Evolutionary conservation across 2,329 filamentous ascomycete genomes (phyloP), one percentile per base, ranked within the genome.

Genomic region (Dothidotthia symphoricarpi): DNA sequence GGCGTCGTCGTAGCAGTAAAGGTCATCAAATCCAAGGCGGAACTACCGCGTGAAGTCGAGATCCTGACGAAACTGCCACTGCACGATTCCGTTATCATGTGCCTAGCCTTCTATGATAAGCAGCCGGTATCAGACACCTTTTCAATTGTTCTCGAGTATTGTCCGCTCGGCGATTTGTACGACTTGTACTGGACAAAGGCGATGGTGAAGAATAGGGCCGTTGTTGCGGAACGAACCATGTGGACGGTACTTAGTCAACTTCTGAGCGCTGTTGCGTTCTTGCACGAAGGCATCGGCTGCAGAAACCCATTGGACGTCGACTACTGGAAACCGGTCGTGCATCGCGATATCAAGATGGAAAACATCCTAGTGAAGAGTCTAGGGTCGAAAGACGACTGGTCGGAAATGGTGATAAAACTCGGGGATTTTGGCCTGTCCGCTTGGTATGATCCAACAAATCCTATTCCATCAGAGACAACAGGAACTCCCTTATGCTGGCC

Each of bases 291-390:
- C 4, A 39, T 45, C 4, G 47, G 47, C 25, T 29, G 25, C 2
- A 13, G 17, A 8, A 12, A 32, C 5, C 27, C 34, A 2, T 16
- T 14, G 1, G 36, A 40, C 15, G 28, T 16, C 16, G 29, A 46
- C 26, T 8, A 95, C 71, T 84, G 85, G 61, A 83, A 87, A 61
- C 89, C 94, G 64, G 91, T 97, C 62, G 88, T 96, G 8, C 93
- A 97, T 64, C 83, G 91, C 39, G 91, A 97, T 57, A 94, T 97
- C 68, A 95, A 95, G 66, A 86, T 88, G 0, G 89, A 95, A 61
- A 95, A 96, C 55, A 95, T 97, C 17, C 71, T 97, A 6, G 70
- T 96, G 16, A 32, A 39, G 19, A 35, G 14, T 12, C 12, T 53
- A 6, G 50, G 46, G 4, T 6, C 10, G 10, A 48, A 41, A 16